These are phyloP conservation scores for Helotiales sp. DNA, from an alignment of 2,329 filamentous ascomycete genomes.

Conservation along the genomic window DNA sequence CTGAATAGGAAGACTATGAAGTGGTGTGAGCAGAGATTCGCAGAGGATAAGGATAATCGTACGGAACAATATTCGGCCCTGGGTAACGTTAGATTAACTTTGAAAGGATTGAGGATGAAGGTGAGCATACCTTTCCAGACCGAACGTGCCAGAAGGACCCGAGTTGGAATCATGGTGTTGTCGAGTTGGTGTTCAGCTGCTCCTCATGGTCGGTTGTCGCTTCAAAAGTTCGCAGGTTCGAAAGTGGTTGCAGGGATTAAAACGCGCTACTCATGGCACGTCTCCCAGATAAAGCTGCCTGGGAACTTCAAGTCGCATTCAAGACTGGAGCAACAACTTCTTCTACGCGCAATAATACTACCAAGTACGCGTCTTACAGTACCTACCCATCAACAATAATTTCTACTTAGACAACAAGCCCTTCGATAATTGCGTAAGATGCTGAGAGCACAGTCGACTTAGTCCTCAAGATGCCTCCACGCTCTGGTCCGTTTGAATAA, in stretches of 20 bases:
- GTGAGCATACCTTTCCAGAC: constrained; percentile 68
- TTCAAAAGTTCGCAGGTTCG: constrained; percentile 8
- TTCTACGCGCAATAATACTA: background rate
- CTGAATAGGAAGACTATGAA: constrained; percentile 51
- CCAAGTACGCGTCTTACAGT: background rate
- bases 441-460: background rate
- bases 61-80: constrained; percentile 74
- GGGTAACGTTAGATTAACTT: constrained; percentile 28
- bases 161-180: constrained; percentile 57
- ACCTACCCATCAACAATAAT: background rate
- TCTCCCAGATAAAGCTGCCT: constrained; percentile 17
- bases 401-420: background rate
- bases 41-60: constrained; percentile 38
- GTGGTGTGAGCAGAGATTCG: constrained; percentile 35
- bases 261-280: constrained; percentile 24
- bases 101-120: background rate
- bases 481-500: constrained; percentile 17
- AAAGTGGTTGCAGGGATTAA: constrained; percentile 7
- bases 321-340: background rate
- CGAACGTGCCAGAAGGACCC: constrained; percentile 60
- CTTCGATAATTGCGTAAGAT: background rate
- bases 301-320: background rate
- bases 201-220: constrained; percentile 3
- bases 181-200: background rate
- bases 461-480: constrained; percentile 28